These are phyloP conservation scores for Babesia microti DNA, from an alignment of 169 alveolate genomes.

Conservation along the genomic window DNA sequence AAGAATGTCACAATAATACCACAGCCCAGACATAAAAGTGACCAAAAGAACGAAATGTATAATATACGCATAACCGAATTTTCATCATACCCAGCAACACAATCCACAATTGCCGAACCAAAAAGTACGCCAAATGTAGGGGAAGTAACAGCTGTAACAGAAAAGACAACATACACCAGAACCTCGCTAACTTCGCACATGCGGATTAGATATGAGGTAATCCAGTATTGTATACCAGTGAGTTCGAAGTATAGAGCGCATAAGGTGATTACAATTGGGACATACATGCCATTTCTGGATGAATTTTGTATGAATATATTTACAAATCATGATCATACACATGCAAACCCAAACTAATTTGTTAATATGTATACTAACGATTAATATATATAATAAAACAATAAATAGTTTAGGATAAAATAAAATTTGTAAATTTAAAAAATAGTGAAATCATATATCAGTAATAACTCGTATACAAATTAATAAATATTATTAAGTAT, in stretches of 20 bases:
- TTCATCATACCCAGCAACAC: conserved; percentile 60
- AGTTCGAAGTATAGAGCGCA: conserved; percentile 65
- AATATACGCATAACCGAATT: conserved; percentile 11
- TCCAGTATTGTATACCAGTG: conserved; percentile 81
- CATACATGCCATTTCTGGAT: no score
- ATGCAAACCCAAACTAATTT: no score
- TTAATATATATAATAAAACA: no score
- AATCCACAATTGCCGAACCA: conserved; percentile 72
- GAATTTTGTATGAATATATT: no score
- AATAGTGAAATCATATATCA: no score
- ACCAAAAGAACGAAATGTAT: conserved; percentile 12
- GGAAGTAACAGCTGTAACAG: conserved; percentile 67
- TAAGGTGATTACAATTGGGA: no score
- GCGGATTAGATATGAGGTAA: conserved; percentile 61
- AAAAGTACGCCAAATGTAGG: conserved; percentile 72
- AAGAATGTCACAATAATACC: conserved; percentile 3
- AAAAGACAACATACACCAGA: conserved; percentile 50
- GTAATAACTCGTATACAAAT: no score
- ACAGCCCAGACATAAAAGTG: conserved; percentile 3
- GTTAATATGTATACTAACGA: no score
- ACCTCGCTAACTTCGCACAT: conserved; percentile 34
- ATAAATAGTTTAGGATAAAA: no score
- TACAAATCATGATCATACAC: no score
- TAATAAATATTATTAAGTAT: no score
- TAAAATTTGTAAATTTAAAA: no score